Percentiles rank a stretch among this genome's conserved stretches.
Conservation (phyloP, 1,284 basidiomycete species). For the Apiotrichum veenhuisii region DNA sequence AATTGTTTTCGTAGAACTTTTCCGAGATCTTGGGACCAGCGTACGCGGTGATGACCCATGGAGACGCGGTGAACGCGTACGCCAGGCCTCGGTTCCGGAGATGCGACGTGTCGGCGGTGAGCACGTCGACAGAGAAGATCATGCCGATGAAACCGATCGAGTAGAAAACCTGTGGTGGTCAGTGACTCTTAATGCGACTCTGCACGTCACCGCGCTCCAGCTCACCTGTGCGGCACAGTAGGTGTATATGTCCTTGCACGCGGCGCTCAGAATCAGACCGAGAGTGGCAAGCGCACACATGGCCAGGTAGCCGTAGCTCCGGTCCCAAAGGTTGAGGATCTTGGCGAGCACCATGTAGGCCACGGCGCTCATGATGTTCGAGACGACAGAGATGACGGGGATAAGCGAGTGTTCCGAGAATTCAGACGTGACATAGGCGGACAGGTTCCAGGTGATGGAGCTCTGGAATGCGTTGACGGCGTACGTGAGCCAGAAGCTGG, state of each 20-base stretch:
- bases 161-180: slow-evolving; percentile 29
- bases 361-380: slow-evolving; percentile 33
- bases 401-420: slow-evolving; percentile 40
- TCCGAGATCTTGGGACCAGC: slow-evolving; percentile 43
- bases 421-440: slow-evolving; percentile 31
- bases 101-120: slow-evolving; percentile 48
- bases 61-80: slow-evolving; percentile 49
- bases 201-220: not conserved
- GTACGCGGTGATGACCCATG: slow-evolving; percentile 48
- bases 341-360: slow-evolving; percentile 39
- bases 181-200: not conserved
- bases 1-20: slow-evolving; percentile 38
- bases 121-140: slow-evolving; percentile 48
- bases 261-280: slow-evolving; percentile 40
- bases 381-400: slow-evolving; percentile 40
- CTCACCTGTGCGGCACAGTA: slow-evolving; percentile 39
- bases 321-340: slow-evolving; percentile 39
- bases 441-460: slow-evolving; percentile 36
- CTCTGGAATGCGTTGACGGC: slow-evolving; percentile 40
- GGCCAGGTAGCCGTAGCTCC: slow-evolving; percentile 29
- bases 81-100: slow-evolving; percentile 49
- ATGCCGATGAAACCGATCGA: slow-evolving; percentile 46
- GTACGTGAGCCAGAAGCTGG: slow-evolving; percentile 40
- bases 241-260: slow-evolving; percentile 32
- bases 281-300: slow-evolving; percentile 32